Percentiles rank a stretch among this genome's conserved stretches.
Evolutionary conservation across 345 rosid species (phyloP).

Genomic region (Citrus reticulata): DNA sequence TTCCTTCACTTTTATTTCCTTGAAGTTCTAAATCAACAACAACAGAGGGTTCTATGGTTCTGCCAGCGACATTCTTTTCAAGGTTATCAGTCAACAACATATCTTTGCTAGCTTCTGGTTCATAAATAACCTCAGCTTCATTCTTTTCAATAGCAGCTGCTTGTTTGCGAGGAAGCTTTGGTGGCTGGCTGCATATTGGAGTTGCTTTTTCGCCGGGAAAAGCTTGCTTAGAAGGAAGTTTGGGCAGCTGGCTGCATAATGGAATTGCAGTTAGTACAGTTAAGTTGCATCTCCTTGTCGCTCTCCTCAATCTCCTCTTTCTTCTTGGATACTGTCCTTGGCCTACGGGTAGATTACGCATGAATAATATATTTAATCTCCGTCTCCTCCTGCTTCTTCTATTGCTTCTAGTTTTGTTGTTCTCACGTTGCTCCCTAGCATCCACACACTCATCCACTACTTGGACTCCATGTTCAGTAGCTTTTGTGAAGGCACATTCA

Average conservation of each 20-base stretch:
- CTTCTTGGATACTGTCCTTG: background rate
- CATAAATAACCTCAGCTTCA: background rate
- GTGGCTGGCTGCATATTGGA: background rate
- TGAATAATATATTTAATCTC: conserved; percentile 1
- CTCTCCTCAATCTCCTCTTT: background rate
- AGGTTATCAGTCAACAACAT: background rate
- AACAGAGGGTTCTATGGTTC: background rate
- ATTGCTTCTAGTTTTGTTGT: conserved; percentile 14
- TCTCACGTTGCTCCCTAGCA: background rate
- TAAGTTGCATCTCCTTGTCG: background rate
- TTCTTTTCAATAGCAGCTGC: background rate
- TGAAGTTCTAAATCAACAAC: background rate
- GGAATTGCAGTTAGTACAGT: background rate
- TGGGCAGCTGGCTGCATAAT: conserved; percentile 6
- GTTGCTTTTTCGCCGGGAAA: background rate
- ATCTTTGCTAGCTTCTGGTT: background rate
- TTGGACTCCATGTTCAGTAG: background rate
- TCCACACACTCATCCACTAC: background rate
- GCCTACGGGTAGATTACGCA: background rate
- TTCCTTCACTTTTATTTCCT: background rate
- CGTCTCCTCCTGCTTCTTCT: conserved; percentile 10
- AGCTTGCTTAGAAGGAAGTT: background rate
- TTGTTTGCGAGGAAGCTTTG: background rate
- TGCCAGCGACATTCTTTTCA: background rate
- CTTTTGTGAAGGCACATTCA: background rate